Conservation (phyloP, 73 alveolate species). For the Tetrahymena elliotti region DNA sequence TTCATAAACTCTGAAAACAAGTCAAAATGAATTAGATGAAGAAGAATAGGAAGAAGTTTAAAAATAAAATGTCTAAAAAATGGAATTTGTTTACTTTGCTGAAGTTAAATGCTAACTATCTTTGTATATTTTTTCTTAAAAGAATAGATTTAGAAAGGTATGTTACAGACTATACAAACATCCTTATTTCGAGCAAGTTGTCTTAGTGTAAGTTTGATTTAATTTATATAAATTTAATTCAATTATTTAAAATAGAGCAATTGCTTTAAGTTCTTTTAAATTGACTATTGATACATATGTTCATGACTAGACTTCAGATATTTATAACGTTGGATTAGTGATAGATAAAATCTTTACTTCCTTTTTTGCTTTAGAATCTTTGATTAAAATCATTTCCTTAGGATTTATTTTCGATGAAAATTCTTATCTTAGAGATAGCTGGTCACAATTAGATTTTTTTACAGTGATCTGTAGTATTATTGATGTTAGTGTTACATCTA, state of each 20-base stretch:
- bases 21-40: conserved; percentile 8
- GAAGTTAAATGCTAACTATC: conserved; percentile 19
- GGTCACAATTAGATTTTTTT: conserved; percentile 51
- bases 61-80: background rate
- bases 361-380: conserved; percentile 47
- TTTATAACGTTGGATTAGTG: background rate
- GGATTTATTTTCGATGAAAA: conserved; percentile 63
- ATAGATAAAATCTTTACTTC: conserved; percentile 26
- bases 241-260: background rate
- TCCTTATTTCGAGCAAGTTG: conserved; percentile 38
- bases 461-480: conserved; percentile 34
- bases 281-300: conserved; percentile 44
- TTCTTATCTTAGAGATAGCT: conserved; percentile 57
- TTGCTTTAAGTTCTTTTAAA: conserved; percentile 10
- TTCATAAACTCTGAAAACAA: background rate
- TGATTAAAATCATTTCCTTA: conserved; percentile 59
- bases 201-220: conserved; percentile 8
- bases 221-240: background rate
- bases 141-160: background rate
- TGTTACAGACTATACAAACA: conserved; percentile 14
- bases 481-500: conserved; percentile 26
- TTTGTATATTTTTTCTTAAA: background rate
- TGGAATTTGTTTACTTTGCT: conserved; percentile 6
- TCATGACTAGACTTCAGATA: background rate
- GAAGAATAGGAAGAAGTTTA: conserved; percentile 12